A percentile compares a stretch with the other conserved stretches of the same genome.
These are phyloP conservation scores for Boletus vinaceobasis DNA, from an alignment of 768 basidiomycete species.

Conservation along the genomic window DNA sequence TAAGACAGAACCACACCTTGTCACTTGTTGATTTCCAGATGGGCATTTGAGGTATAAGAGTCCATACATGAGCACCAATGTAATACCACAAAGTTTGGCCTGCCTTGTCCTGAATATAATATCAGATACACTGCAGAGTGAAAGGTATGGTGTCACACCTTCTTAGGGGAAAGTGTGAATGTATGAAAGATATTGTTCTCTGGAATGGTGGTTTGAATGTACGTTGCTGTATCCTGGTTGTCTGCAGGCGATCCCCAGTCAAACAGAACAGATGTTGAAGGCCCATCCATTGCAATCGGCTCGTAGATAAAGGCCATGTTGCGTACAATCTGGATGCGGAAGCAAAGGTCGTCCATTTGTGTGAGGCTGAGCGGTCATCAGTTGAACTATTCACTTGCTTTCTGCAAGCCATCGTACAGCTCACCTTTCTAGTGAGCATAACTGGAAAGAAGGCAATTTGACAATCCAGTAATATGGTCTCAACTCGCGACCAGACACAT, in stretches of 20 bases:
- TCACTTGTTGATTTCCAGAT: constrained; percentile 41
- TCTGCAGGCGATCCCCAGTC: constrained; percentile 46
- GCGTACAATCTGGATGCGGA: constrained; percentile 39
- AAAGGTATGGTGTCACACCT: constrained; percentile 30
- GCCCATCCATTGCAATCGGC: constrained; percentile 52
- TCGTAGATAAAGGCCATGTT: constrained; percentile 51
- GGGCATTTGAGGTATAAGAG: constrained; percentile 22
- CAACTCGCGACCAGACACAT: constrained; percentile 13
- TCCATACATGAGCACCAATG: constrained; percentile 49
- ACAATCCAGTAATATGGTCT: neutral
- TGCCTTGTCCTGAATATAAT: constrained; percentile 28
- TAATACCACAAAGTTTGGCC: constrained; percentile 41
- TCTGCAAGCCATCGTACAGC: neutral
- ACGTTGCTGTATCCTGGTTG: constrained; percentile 33
- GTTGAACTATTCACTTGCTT: neutral
- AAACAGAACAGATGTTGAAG: constrained; percentile 42
- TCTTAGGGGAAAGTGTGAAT: constrained; percentile 45
- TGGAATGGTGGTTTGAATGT: constrained; percentile 29
- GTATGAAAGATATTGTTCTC: constrained; percentile 41
- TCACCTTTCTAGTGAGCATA: constrained; percentile 31
- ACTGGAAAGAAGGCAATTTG: constrained; percentile 9
- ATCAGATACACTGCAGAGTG: constrained; percentile 3
- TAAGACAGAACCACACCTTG: constrained; percentile 28
- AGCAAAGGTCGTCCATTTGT: constrained; percentile 37
- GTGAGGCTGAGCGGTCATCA: constrained; percentile 29